phyloP scores from a whole-genome alignment of 176 grass and related monocot species.

The Carex parvula region DNA sequence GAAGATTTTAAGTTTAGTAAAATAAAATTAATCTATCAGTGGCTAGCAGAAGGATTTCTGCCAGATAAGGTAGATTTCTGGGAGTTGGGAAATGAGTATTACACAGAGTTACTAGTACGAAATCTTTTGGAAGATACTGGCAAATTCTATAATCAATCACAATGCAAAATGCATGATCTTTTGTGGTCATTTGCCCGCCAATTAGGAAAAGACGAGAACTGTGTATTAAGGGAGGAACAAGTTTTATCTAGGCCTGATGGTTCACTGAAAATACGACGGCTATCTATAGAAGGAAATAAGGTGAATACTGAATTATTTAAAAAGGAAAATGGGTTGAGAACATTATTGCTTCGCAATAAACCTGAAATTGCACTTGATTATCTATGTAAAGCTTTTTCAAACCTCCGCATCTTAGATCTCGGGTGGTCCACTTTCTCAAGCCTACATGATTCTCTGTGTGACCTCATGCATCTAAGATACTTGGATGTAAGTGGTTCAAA shows the following conservation, averaged over 20 bases:
- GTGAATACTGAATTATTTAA: neutral
- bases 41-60: constrained; percentile 31
- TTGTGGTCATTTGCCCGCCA: neutral
- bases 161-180: constrained; percentile 10
- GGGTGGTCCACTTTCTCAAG: neutral
- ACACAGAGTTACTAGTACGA: constrained; percentile 14
- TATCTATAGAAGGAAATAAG: neutral
- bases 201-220: neutral
- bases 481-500: neutral
- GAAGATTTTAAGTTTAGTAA: neutral
- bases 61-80: neutral
- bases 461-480: neutral
- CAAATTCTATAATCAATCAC: neutral
- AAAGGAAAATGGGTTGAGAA: neutral
- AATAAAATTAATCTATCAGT: neutral
- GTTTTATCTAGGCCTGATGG: accelerated
- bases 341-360: neutral
- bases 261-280: neutral
- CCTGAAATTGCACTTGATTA: neutral
- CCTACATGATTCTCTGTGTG: neutral
- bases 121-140: constrained; percentile 27
- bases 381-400: neutral
- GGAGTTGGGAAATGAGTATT: constrained; percentile 21
- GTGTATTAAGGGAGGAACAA: neutral
- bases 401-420: neutral